Conservation (phyloP, 441 rosid species). For the Syzygium syzygioides region DNA sequence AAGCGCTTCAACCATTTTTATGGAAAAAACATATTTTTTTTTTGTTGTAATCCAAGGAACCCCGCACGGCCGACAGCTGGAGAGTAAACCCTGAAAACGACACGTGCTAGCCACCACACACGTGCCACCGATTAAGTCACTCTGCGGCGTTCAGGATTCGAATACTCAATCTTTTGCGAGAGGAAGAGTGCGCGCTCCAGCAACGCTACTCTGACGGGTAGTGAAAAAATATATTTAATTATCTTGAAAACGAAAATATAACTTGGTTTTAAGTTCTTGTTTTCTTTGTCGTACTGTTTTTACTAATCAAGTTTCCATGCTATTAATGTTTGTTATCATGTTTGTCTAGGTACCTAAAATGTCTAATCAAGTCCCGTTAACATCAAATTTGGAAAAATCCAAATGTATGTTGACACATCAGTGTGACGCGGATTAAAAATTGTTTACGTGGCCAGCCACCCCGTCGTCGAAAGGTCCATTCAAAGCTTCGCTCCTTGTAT, state of each 20-base stretch:
- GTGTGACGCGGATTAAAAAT: neutral
- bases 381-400: neutral
- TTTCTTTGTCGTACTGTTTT: neutral
- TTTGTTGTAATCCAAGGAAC: too few relatives aligned
- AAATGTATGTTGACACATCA: neutral
- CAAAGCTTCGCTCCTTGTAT: too few relatives aligned
- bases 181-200: too few relatives aligned
- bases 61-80: too few relatives aligned
- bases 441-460: neutral
- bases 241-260: neutral
- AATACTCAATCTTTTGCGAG: too few relatives aligned
- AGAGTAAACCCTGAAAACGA: too few relatives aligned
- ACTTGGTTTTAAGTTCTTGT: neutral
- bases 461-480: fast-evolving
- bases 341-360: neutral
- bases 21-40: neutral
- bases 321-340: neutral
- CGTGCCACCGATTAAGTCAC: too few relatives aligned
- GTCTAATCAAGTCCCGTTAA: neutral
- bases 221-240: neutral
- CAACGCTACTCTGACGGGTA: too few relatives aligned
- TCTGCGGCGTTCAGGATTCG: too few relatives aligned
- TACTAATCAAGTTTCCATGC: neutral
- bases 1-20: neutral
- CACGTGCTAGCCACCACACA: too few relatives aligned